Percentiles rank a stretch among this genome's conserved stretches.
phyloP scores from a whole-genome alignment of 352 stramenopile genomes.

The Thalassiosira hispida region DNA sequence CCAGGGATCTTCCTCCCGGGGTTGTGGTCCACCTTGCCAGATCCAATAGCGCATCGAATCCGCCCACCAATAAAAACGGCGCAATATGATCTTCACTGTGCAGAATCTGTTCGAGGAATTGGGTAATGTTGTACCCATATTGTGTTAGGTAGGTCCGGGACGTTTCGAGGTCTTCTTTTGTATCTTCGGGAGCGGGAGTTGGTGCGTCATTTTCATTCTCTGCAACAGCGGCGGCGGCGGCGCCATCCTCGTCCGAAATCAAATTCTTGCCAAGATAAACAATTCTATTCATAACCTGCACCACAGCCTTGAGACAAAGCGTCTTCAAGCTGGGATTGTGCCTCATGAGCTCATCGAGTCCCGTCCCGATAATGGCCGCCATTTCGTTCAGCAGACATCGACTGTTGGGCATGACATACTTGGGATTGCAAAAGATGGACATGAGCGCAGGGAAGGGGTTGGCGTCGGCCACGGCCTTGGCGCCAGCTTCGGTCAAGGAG shows the following conservation, averaged over 20 bases:
- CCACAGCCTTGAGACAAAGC: constrained; percentile 88
- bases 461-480: constrained; percentile 89
- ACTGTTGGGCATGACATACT: constrained; percentile 89
- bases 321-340: constrained; percentile 91
- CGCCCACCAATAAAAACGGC: constrained; percentile 90
- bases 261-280: constrained; percentile 81
- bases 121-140: constrained; percentile 88
- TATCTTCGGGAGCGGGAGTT: constrained; percentile 7
- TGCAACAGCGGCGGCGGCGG: background rate
- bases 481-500: constrained; percentile 91
- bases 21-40: constrained; percentile 89
- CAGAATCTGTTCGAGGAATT: constrained; percentile 94
- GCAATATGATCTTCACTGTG: constrained; percentile 92
- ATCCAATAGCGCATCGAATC: constrained; percentile 89
- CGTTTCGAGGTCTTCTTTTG: constrained; percentile 53
- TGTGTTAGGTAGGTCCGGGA: constrained; percentile 80
- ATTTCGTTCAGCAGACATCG: constrained; percentile 93
- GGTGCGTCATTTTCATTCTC: constrained; percentile 36
- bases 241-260: constrained; percentile 52
- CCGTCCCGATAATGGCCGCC: constrained; percentile 90
- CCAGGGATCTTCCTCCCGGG: constrained; percentile 80
- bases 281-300: constrained; percentile 91
- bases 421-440: constrained; percentile 90
- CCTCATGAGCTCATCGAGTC: constrained; percentile 96
- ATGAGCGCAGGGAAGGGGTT: constrained; percentile 92